phyloP scores from a whole-genome alignment of 129 eudicot species.

The Tanacetum coccineum region DNA sequence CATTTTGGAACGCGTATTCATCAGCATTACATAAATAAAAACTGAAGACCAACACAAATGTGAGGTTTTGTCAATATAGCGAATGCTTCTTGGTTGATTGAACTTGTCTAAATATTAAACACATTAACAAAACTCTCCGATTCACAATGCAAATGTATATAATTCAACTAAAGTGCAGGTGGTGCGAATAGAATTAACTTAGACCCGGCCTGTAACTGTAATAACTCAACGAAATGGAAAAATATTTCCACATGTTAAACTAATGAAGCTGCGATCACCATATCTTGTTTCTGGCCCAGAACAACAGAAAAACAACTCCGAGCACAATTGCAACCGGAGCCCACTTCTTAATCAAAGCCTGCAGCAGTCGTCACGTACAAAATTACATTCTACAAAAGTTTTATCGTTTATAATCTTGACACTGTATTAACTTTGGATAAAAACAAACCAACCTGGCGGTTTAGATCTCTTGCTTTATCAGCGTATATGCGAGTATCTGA shows the following conservation, averaged over 20 bases:
- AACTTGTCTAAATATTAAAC: conserved; percentile 18
- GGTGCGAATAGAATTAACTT: conserved; percentile 20
- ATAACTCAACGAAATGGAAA: conserved; percentile 10
- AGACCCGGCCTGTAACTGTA: conserved; percentile 4
- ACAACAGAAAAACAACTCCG: conserved; percentile 79
- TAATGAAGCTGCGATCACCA: conserved; percentile 46
- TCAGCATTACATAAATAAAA: conserved; percentile 17
- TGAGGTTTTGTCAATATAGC: conserved; percentile 12
- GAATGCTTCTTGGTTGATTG: conserved; percentile 17
- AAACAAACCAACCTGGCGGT: conserved; percentile 78
- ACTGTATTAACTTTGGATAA: neutral
- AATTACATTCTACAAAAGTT: neutral
- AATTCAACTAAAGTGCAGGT: conserved; percentile 14
- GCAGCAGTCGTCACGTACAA: neutral
- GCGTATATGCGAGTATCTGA: conserved; percentile 98
- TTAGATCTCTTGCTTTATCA: conserved; percentile 87
- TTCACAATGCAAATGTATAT: conserved; percentile 22
- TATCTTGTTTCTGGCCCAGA: conserved; percentile 75
- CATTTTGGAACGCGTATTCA: neutral
- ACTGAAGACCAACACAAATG: conserved; percentile 4
- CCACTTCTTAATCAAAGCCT: conserved; percentile 95
- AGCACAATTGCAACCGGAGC: conserved; percentile 96
- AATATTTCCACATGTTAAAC: conserved; percentile 2
- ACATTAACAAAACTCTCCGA: conserved; percentile 26
- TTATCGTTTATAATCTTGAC: neutral